phyloP scores from a whole-genome alignment of 225 moss, liverwort and hornwort genomes.

The Antitrichia curtipendula region DNA sequence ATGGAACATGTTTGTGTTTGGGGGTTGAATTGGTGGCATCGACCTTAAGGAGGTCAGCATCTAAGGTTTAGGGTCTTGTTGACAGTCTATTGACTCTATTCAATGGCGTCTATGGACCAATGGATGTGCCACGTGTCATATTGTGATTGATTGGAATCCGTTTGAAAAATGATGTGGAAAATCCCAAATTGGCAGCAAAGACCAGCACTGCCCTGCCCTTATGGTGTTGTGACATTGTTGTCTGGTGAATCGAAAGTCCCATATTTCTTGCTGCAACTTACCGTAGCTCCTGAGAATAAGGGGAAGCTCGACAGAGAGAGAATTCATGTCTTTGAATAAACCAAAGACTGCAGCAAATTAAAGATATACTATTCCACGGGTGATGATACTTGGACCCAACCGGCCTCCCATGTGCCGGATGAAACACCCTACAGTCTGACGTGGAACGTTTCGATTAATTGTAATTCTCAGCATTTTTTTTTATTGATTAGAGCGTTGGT shows the following conservation, averaged over 20 bases:
- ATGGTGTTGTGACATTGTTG: neutral
- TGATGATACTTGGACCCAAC: neutral
- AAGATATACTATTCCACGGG: neutral
- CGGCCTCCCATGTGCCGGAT: neutral
- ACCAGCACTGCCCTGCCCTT: neutral
- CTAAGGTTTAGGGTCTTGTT: neutral
- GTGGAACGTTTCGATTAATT: neutral
- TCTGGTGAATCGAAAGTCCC: neutral
- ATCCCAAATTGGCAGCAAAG: neutral
- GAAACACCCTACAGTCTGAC: neutral
- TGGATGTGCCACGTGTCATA: neutral
- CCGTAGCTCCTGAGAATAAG: neutral
- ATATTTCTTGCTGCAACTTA: neutral
- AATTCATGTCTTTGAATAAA: neutral
- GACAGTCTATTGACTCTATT: neutral
- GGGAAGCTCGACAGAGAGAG: rapidly evolving
- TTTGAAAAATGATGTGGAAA: neutral
- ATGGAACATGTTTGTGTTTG: neutral
- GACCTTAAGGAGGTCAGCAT: neutral
- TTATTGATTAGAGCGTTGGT: no score
- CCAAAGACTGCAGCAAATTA: neutral
- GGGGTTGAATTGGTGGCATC: neutral
- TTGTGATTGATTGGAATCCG: neutral
- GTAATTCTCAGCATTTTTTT: neutral
- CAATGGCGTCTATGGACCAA: neutral